A percentile compares a stretch with the other conserved stretches of the same genome.
These are phyloP conservation scores for Stachybotrys chlorohalonatus DNA, from an alignment of 2,329 filamentous ascomycete species.

Conservation along the genomic window DNA sequence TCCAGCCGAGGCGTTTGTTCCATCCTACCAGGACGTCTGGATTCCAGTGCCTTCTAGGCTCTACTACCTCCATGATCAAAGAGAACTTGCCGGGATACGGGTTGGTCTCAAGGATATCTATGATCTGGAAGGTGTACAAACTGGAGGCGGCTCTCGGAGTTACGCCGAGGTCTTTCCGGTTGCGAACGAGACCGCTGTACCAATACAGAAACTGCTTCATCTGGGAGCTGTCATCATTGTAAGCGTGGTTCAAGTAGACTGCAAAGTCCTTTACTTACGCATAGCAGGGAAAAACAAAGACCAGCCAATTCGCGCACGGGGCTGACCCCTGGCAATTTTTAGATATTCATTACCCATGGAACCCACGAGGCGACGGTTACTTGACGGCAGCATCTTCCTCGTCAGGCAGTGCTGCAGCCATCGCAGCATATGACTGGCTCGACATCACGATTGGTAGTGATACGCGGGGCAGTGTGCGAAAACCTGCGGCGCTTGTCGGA, in stretches of 20 bases:
- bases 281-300: not conserved
- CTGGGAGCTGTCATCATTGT: not conserved
- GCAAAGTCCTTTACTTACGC: too few species aligned
- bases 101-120: not conserved
- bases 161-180: not conserved
- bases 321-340: not conserved
- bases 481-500: conserved; percentile 5
- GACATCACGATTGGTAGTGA: not conserved
- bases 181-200: not conserved
- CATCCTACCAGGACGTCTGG: not conserved
- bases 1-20: not conserved
- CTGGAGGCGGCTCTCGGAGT: not conserved
- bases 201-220: not conserved
- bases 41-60: not conserved
- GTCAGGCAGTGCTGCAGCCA: not conserved
- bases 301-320: not conserved
- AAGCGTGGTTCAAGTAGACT: not conserved
- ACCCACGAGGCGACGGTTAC: not conserved
- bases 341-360: not conserved
- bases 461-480: conserved; percentile 6
- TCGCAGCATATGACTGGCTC: not conserved
- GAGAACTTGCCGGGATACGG: not conserved
- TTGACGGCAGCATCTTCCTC: not conserved
- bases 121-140: not conserved
- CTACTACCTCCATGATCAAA: not conserved